Conservation (phyloP, 495 filamentous ascomycete genomes). For the Echria macrotheca region DNA sequence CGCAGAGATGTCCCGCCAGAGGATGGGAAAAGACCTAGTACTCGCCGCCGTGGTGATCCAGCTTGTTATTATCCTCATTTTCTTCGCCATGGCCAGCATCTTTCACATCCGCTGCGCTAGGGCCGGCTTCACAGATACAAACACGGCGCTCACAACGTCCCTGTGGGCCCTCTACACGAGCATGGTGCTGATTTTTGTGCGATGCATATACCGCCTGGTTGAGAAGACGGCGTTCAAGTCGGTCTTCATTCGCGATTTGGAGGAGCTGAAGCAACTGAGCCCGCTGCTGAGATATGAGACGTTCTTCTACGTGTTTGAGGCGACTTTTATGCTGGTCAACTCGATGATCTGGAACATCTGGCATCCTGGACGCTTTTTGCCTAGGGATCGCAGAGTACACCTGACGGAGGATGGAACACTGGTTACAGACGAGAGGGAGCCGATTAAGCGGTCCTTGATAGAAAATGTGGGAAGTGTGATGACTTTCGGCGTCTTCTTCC, state of each 20-base stretch:
- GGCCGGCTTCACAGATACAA: slow-evolving; percentile 7
- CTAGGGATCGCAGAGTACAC: slow-evolving; percentile 20
- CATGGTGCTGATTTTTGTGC: slow-evolving; percentile 26
- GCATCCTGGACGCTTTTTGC: slow-evolving; percentile 28
- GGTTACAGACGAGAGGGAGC: slow-evolving; percentile 11
- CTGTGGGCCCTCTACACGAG: slow-evolving; percentile 27
- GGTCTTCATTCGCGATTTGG: slow-evolving; percentile 13
- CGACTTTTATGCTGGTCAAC: slow-evolving; percentile 31
- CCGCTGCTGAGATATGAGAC: slow-evolving; percentile 29
- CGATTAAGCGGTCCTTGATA: slow-evolving; percentile 19
- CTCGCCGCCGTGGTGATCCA: slow-evolving; percentile 27
- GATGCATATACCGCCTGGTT: slow-evolving; percentile 30
- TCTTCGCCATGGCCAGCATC: slow-evolving; percentile 22
- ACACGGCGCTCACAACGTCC: slow-evolving; percentile 7
- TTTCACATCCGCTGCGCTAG: slow-evolving; percentile 28
- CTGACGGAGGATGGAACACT: slow-evolving; percentile 25
- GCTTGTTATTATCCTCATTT: slow-evolving; percentile 23
- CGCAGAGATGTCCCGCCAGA: neutral
- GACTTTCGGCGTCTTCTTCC: slow-evolving; percentile 26
- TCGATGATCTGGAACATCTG: slow-evolving; percentile 29
- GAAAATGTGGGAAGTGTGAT: slow-evolving; percentile 18
- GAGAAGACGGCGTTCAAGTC: slow-evolving; percentile 27
- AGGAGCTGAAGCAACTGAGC: slow-evolving; percentile 18
- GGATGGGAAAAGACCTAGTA: slow-evolving; percentile 21
- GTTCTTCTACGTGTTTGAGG: slow-evolving; percentile 33